Evolutionary conservation across 108 stramenopile species (phyloP).

Genomic region (Parietichytrium sp.): DNA sequence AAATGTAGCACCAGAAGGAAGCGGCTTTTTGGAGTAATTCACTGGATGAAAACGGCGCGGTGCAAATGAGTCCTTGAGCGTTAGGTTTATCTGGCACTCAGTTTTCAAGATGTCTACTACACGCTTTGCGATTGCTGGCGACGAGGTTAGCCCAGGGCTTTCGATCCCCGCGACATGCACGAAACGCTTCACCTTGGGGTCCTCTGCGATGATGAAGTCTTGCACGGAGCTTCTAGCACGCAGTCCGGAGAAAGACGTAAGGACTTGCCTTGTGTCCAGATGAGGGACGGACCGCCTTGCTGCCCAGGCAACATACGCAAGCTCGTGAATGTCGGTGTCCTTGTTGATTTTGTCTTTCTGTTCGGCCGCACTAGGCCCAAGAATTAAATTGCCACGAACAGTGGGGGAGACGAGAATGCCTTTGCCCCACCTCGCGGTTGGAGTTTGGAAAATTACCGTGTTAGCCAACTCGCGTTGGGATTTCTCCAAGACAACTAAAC

Average conservation of each 20-base stretch:
- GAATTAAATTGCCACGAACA: not conserved
- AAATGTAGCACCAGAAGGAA: no score
- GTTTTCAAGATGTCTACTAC: not conserved
- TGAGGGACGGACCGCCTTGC: constrained; percentile 18
- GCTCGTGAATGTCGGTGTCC: not conserved
- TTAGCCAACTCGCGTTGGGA: not conserved
- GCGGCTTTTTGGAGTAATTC: not conserved
- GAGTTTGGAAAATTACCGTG: constrained; percentile 32
- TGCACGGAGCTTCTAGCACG: not conserved
- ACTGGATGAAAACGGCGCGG: not conserved
- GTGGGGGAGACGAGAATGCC: constrained; percentile 18
- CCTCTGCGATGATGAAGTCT: constrained; percentile 30
- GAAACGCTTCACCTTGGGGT: not conserved
- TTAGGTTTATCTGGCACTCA: not conserved
- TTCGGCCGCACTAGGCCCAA: not conserved
- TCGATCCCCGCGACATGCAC: constrained; percentile 26
- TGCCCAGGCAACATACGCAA: constrained; percentile 26
- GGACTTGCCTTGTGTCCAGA: constrained; percentile 1
- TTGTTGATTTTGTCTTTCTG: not conserved
- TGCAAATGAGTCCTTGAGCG: not conserved
- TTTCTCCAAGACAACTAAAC: constrained; percentile 12
- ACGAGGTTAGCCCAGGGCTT: constrained; percentile 22
- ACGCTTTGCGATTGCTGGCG: constrained; percentile 20
- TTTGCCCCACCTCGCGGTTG: constrained; percentile 1
- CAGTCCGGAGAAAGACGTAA: constrained; percentile 12